Percentiles rank a stretch among this genome's conserved stretches.
Evolutionary conservation across 73 alveolate species (phyloP).

Genomic region (Paramecium sonneborni): DNA sequence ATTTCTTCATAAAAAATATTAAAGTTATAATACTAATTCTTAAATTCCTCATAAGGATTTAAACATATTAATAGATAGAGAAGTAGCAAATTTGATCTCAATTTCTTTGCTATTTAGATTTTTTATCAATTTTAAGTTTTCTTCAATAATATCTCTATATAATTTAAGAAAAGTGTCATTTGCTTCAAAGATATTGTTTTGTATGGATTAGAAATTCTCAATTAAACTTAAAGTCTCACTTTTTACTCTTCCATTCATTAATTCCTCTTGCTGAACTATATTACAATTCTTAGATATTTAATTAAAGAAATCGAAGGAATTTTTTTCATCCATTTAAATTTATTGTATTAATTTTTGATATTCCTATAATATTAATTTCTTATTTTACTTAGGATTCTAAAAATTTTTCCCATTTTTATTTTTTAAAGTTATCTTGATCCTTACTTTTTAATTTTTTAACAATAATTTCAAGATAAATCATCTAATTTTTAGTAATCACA

Average conservation of each 20-base stretch:
- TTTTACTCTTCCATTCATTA: conserved; percentile 10
- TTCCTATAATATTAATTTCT: background rate
- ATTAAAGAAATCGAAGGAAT: conserved; percentile 13
- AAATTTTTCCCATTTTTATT: conserved; percentile 57
- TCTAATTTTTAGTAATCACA: conserved; percentile 55
- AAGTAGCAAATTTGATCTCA: conserved; percentile 11
- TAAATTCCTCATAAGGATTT: conserved; percentile 65
- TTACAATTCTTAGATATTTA: conserved; percentile 32
- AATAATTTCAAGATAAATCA: conserved; percentile 59
- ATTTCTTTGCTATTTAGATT: conserved; percentile 30
- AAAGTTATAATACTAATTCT: conserved; percentile 50
- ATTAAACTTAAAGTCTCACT: background rate
- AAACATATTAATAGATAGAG: conserved; percentile 54
- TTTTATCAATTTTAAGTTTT: conserved; percentile 26
- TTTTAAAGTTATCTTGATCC: conserved; percentile 56
- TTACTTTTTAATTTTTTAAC: conserved; percentile 6
- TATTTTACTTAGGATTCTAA: conserved; percentile 15
- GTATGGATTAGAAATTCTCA: conserved; percentile 27
- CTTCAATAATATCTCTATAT: conserved; percentile 58
- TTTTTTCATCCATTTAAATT: background rate
- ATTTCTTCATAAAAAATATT: conserved; percentile 62
- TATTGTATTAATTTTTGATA: background rate
- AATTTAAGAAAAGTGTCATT: conserved; percentile 38
- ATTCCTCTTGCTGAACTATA: conserved; percentile 38
- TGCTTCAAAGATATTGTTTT: conserved; percentile 55